Base-by-base conservation (phyloP, 169 alveolate species). In the Cryptosporidium xiaoi region DNA sequence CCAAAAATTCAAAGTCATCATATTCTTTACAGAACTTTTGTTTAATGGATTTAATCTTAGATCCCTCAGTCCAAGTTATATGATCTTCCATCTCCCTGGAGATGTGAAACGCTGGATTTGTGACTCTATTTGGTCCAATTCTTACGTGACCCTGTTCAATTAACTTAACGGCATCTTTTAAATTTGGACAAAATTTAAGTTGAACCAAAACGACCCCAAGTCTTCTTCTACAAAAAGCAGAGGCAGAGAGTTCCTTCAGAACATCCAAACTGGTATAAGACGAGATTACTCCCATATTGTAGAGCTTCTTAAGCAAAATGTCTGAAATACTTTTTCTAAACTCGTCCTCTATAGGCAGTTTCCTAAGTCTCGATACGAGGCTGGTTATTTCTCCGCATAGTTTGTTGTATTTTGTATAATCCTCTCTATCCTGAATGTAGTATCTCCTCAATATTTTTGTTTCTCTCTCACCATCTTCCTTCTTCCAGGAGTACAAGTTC, bases 171-270 rank as follows among this genome's bases (percentile, higher is more conserved):
- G 99, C 99, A 92, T 96, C 97, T 84, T 96, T 95, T 20, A 97
- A 91, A 50, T 96, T 95, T 83, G 96, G 96, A 82, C 98, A 96
- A 92, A 96, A 95, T 90, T 96, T 97, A 64, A 96, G 94, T 65
- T 94, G 96, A 62, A 95, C 96, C 66, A 98, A 90, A 12, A 98
- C 96, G 10, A 97, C 99, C 2, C 99, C 97, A 62, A 98, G 91
- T 84, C 99, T 93, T 82, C 99, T 95, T 91, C 99, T 92, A 89
- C 99, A 97, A 91, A 98, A 98, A 56, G 98, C 95, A 13, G 99
- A 93, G 27, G 98, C 99, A 46, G 99, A 83, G 16, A 98, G 77
- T 87, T 95, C 95, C 77, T 96, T 99, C 71, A 97, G 90, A 65
- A 91, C 94, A 66, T 93, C 97, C 87, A 98, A 87, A 82, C 97